Evolutionary conservation across 2,329 filamentous ascomycete genomes (phyloP), one percentile per base, ranked within the genome.

Genomic region (Penicillium sp.): DNA sequence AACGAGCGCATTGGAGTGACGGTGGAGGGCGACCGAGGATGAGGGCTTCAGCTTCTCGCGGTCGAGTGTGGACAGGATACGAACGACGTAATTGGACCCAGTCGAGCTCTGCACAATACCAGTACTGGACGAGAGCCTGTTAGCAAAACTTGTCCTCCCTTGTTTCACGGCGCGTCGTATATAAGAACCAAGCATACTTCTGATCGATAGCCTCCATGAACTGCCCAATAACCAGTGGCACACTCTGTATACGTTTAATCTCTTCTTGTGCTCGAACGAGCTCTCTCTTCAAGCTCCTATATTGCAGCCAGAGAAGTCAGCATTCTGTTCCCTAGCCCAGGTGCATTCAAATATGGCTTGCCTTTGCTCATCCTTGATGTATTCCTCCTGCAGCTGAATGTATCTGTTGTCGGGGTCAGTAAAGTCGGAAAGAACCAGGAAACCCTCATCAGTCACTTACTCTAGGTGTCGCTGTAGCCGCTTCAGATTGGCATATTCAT

Each of bases 141-240:
- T 56, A 69, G 65, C 16, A 55, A 40, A n/a, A 40, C 3, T 19
- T 42, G 6, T 42, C 57, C 3, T 57, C 26, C 16, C 49, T 55
- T 16, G 4, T 26, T 8, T 52, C 16, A 2, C 13, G 6, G 6
- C 8, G 35, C 46, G 51, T 52, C 28, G 14, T 7, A 48, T 35
- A 40, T 40, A 51, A 14, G 35, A 26, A 54, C 62, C 40, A 14
- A 53, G 25, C 86, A 78, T 85, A 96, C 92, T 97, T 99, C 81
- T 99, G 95, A 78, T 99, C 95, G 75, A 99, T 99, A 58, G 95
- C 95, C 81, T 99, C 95, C 95, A 99, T 99, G 76, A 99, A 99
- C 80, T 99, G 95, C 63, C 95, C 95, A 76, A 99, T 99, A 65
- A 99, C 95, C 64, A 99, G 82, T 30, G 95, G 95, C 57, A 99